phyloP scores from a whole-genome alignment of 306 rosid genomes.

The Alnus rubra region DNA sequence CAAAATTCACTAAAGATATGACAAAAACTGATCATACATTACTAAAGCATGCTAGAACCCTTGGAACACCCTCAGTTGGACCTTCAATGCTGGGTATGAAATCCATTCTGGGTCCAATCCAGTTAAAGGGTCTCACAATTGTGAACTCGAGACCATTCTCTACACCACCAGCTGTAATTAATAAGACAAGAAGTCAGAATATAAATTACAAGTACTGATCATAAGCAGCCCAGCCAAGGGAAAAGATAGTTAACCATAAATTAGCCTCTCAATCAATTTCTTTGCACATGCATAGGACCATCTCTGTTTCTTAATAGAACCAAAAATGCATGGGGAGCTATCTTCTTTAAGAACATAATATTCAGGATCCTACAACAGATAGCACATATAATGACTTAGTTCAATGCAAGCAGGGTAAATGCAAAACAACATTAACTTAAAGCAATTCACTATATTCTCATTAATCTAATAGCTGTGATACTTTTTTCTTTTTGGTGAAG shows the following conservation, averaged over 20 bases:
- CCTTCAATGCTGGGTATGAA: slow-evolving; percentile 94
- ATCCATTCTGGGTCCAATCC: slow-evolving; percentile 98
- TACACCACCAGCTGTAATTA: slow-evolving; percentile 79
- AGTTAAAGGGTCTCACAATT: slow-evolving; percentile 57
- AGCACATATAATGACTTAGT: no score
- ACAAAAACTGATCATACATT: slow-evolving; percentile 47
- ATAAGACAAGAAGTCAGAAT: slow-evolving; percentile 11
- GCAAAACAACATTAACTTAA: no score
- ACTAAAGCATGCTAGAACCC: slow-evolving; percentile 94
- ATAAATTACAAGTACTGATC: slow-evolving; percentile 1
- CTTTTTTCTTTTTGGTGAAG: no score
- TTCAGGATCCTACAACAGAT: no score
- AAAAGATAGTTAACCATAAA: slow-evolving; percentile 52
- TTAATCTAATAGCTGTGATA: no score
- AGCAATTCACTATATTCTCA: no score
- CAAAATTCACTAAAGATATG: background rate
- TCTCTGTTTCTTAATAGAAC: no score
- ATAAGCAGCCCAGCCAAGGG: background rate
- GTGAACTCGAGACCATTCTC: slow-evolving; percentile 65
- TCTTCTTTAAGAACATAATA: no score
- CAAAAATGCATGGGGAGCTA: no score
- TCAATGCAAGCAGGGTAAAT: no score
- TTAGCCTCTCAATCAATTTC: no score
- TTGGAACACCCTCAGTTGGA: slow-evolving; percentile 96
- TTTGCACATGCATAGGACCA: no score